Conservation (phyloP, 495 filamentous ascomycete genomes). For the Neurospora sp. region DNA sequence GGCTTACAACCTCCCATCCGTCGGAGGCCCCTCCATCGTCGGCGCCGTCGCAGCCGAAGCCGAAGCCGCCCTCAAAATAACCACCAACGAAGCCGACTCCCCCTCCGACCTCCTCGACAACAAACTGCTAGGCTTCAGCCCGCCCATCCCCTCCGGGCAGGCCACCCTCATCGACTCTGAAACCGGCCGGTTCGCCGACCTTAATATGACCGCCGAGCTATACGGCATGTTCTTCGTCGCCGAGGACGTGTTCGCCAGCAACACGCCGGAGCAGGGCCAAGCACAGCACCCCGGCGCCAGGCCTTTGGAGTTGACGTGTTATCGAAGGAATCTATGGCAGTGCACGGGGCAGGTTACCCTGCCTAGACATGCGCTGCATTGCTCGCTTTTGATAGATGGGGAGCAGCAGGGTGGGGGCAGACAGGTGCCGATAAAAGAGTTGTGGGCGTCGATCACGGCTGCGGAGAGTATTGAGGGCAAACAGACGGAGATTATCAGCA, state of each 20-base stretch:
- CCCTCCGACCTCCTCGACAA: slow-evolving; percentile 32
- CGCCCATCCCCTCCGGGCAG: slow-evolving; percentile 47
- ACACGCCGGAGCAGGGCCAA: slow-evolving; percentile 2
- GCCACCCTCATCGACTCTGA: slow-evolving; percentile 43
- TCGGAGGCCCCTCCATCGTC: slow-evolving; percentile 9
- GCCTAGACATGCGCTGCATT: slow-evolving; percentile 53
- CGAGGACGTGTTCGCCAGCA: slow-evolving; percentile 50
- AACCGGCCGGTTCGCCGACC: slow-evolving; percentile 29
- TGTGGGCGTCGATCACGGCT: slow-evolving; percentile 72
- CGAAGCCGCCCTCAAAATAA: slow-evolving; percentile 29
- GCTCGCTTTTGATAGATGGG: slow-evolving; percentile 33
- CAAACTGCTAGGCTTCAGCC: slow-evolving; percentile 59
- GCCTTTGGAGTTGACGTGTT: slow-evolving; percentile 81
- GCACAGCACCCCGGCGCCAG: background rate
- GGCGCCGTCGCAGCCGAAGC: slow-evolving; percentile 5
- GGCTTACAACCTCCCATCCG: background rate
- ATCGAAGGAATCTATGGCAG: slow-evolving; percentile 83
- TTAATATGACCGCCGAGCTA: slow-evolving; percentile 70
- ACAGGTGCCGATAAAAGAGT: slow-evolving; percentile 59
- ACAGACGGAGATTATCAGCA: slow-evolving; percentile 79
- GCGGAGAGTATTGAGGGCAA: slow-evolving; percentile 88
- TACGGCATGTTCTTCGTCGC: slow-evolving; percentile 96
- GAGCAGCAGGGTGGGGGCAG: slow-evolving; percentile 51
- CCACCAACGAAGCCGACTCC: slow-evolving; percentile 18
- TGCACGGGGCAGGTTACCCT: slow-evolving; percentile 75